A percentile compares a stretch with the other conserved stretches of the same genome.
Conservation (phyloP, 352 stramenopile species). For the Phytophthora aleatoria region DNA sequence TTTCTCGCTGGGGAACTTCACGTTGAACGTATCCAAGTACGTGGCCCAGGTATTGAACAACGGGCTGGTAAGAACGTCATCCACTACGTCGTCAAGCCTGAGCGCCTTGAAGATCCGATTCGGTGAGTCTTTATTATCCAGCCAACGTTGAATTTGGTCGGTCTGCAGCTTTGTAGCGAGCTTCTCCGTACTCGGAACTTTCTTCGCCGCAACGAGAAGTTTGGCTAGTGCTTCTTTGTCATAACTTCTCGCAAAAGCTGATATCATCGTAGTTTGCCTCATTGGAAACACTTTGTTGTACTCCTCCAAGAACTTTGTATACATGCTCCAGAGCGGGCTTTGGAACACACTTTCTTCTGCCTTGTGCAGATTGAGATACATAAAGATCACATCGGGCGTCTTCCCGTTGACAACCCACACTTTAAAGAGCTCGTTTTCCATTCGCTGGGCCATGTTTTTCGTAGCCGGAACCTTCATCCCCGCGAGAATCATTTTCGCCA, state of each 20-base stretch:
- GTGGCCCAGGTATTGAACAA: background rate
- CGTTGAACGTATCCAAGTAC: slow-evolving; percentile 6
- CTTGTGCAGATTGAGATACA: slow-evolving; percentile 1
- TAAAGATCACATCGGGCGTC: slow-evolving; percentile 1
- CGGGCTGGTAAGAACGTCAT: background rate
- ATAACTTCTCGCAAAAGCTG: slow-evolving; percentile 1
- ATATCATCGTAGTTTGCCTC: slow-evolving; percentile 2
- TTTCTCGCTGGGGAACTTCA: slow-evolving; percentile 1
- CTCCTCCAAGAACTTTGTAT: background rate
- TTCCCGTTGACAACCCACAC: background rate
- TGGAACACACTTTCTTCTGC: background rate
- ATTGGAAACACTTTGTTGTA: background rate
- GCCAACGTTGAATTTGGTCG: background rate
- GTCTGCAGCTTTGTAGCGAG: slow-evolving; percentile 8
- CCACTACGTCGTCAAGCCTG: background rate
- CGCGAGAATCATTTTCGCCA: slow-evolving; percentile 1
- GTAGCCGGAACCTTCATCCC: background rate
- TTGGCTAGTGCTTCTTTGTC: background rate
- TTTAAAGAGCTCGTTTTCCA: slow-evolving; percentile 4
- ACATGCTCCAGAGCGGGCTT: background rate
- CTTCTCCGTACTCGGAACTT: slow-evolving; percentile 3
- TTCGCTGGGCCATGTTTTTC: background rate
- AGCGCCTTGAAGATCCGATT: slow-evolving; percentile 2
- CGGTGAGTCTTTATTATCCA: background rate
- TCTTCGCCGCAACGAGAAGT: slow-evolving; percentile 3